Evolutionary conservation across 139 green algal genomes (phyloP).

Genomic region (Chlorella sp.): DNA sequence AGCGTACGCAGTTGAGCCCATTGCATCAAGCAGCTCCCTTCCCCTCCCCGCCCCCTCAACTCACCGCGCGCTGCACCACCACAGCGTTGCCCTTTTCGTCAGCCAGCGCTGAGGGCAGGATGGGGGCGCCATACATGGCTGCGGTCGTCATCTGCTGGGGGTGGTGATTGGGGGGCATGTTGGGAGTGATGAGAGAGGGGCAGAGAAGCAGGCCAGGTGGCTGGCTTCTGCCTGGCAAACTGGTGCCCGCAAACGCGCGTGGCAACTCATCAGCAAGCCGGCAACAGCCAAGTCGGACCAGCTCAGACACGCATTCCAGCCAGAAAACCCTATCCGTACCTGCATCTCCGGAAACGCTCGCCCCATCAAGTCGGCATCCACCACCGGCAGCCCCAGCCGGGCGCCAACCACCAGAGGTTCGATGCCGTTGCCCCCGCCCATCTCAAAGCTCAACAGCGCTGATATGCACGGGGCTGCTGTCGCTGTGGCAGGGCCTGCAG

Average conservation of each 20-base stretch:
- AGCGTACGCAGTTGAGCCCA: background rate
- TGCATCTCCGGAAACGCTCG: slow-evolving; percentile 60
- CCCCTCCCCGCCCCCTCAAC: background rate
- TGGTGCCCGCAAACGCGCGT: too few relatives aligned
- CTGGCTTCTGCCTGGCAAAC: too few relatives aligned
- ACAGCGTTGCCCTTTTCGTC: slow-evolving; percentile 58
- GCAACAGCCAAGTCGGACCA: too few relatives aligned
- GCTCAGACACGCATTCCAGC: background rate
- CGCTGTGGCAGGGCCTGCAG: background rate
- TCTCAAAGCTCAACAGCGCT: slow-evolving; percentile 18
- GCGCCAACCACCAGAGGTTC: slow-evolving; percentile 47
- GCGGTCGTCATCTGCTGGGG: slow-evolving; percentile 43
- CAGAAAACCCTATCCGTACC: too few relatives aligned
- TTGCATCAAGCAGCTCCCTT: slow-evolving; percentile 16
- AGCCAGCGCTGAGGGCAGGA: slow-evolving; percentile 42
- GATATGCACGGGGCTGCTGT: background rate
- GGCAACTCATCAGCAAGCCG: too few relatives aligned
- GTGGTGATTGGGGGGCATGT: too few relatives aligned
- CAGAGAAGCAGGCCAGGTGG: background rate
- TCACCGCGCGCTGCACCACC: slow-evolving; percentile 30
- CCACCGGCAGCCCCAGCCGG: slow-evolving; percentile 43
- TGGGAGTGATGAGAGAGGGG: background rate
- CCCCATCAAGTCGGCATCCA: slow-evolving; percentile 61
- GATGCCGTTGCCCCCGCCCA: slow-evolving; percentile 55
- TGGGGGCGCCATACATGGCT: slow-evolving; percentile 39